Evolutionary conservation across 805 yeast genomes (phyloP), one percentile per base, ranked within the genome.

Genomic region (Maudiozyma bulderi): DNA sequence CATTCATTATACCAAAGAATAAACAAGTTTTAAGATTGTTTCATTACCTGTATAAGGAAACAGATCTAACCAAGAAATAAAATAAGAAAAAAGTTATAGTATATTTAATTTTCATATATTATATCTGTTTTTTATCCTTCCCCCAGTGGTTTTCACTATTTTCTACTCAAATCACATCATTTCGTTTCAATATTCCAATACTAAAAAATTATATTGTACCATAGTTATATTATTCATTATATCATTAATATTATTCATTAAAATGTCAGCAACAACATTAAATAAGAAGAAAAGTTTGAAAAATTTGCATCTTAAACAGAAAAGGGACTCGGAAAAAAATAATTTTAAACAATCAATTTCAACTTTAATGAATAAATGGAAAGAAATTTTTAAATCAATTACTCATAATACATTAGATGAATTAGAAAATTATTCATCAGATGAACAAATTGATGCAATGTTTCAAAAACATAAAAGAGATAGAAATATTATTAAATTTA

Each of bases 361-460:
- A 11, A 42, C 50, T 30, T 52, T 57, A 29, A 48, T 58, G 37
- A 55, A 53, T 34, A 60, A 49, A 52, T 60, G 62, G 63, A 56
- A 52, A 38, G 45, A 37, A 31, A 51, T 55, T 2, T 43, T 60
- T 44, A 56, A 54, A 48, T 56, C 41, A 44, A 47, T 57, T 1
- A 54, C 61, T 13, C 59, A 54, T 11, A 63, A 52, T 11, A 55
- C 62, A 0, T 47, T 57, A 50, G 54, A 53, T 20, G 47, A 50
- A n/a, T 39, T 61, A 43, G 58, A 55, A 29, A 55, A 50, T 9
- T 41, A 44, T 5, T 45, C 49, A 8, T 50, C 50, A n/a, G 60
- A 60, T 15, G 59, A 57, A 20, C 56, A 53, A 26, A 50, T 61
- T 11, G 59, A 59, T 8, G 55, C 55, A 1, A 38, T 61, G 29